Percentiles rank a stretch among this genome's conserved stretches.
These are phyloP conservation scores for Nicotiana rustica DNA, from an alignment of 305 asterid species.

Conservation along the genomic window DNA sequence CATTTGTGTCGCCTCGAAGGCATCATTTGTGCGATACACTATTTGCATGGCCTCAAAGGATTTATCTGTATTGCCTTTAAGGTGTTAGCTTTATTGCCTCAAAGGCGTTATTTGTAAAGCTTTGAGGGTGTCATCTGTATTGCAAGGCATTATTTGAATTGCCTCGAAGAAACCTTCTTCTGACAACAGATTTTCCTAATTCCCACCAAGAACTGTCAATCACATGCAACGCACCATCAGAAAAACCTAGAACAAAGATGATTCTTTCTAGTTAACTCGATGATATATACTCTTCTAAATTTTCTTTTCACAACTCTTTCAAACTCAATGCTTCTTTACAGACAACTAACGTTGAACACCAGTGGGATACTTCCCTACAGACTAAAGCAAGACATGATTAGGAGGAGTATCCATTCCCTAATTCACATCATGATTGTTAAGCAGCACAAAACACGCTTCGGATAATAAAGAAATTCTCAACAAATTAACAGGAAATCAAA, in stretches of 20 bases:
- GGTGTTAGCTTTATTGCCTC: no score
- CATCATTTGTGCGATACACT: no score
- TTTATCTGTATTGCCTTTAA: no score
- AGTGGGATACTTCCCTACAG: neutral
- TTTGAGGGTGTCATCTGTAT: no score
- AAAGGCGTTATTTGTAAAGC: no score
- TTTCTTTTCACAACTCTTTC: no score
- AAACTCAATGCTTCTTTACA: neutral
- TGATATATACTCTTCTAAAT: neutral
- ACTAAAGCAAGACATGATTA: neutral
- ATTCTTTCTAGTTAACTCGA: neutral
- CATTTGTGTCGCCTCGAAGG: no score
- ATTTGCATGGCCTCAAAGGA: no score
- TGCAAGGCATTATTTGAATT: no score
- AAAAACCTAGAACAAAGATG: neutral
- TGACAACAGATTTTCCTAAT: neutral
- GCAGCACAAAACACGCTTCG: neutral
- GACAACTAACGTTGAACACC: neutral
- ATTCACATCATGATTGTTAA: neutral
- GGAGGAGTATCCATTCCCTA: neutral
- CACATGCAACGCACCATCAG: slow-evolving; percentile 14
- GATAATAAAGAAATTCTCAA: neutral
- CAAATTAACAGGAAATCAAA: neutral
- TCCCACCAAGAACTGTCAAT: neutral
- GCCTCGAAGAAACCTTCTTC: neutral